Evolutionary conservation across 2,329 filamentous ascomycete genomes (phyloP).

Genomic region (Neocatenulostroma microsporum): DNA sequence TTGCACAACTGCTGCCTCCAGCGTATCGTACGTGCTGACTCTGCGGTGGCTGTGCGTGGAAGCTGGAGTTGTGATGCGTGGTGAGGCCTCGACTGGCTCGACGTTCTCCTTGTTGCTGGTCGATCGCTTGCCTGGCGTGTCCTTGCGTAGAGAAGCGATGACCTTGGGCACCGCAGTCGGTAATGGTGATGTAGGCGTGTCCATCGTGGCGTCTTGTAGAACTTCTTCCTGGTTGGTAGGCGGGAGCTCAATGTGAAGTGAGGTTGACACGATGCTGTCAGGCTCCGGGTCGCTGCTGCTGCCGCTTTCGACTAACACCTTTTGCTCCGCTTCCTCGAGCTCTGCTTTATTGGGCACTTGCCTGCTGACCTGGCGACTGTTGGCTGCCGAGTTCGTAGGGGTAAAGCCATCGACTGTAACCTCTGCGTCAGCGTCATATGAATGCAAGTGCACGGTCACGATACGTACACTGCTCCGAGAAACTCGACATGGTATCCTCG

Average conservation of each 20-base stretch:
- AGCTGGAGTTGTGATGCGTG: conserved; percentile 2
- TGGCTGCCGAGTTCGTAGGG: too few relatives aligned
- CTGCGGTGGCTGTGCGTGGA: neutral
- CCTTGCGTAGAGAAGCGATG: conserved; percentile 18
- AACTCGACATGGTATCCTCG: too few relatives aligned
- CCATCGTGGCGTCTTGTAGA: neutral
- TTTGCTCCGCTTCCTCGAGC: too few relatives aligned
- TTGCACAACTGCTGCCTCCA: conserved; percentile 20
- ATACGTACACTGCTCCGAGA: too few relatives aligned
- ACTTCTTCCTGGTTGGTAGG: neutral
- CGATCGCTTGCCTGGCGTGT: conserved; percentile 20
- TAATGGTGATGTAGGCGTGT: conserved; percentile 16
- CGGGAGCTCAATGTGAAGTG: neutral
- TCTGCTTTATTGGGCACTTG: too few relatives aligned
- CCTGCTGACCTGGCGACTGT: too few relatives aligned
- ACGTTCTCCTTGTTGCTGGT: conserved; percentile 29
- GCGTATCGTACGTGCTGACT: conserved; percentile 16
- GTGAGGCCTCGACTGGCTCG: conserved; percentile 12
- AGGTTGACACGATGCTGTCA: too few relatives aligned
- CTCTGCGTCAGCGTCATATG: too few relatives aligned
- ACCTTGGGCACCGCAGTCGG: conserved; percentile 18
- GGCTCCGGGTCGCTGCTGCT: too few relatives aligned
- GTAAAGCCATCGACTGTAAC: too few relatives aligned
- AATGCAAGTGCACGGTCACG: too few relatives aligned
- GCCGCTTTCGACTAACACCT: too few relatives aligned